Conservation (phyloP, 345 rosid genomes). For the Mallotus nudiflorus region DNA sequence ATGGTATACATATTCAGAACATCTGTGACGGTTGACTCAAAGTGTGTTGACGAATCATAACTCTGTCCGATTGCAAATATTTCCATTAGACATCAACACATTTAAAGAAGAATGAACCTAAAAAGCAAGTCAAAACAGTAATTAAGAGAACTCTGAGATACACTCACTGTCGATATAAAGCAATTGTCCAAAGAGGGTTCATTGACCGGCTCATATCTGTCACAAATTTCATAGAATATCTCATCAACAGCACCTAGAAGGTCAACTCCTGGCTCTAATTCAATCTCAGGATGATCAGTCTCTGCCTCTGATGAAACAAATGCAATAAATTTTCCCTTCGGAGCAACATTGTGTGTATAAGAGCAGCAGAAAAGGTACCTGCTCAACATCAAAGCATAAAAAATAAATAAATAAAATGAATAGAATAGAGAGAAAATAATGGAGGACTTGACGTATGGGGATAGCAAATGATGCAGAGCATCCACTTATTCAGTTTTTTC, state of each 20-base stretch:
- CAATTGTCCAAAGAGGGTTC: slow-evolving; percentile 87
- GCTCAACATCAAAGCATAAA: slow-evolving; percentile 17
- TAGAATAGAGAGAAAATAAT: background rate
- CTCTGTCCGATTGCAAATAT: slow-evolving; percentile 55
- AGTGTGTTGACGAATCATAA: slow-evolving; percentile 96
- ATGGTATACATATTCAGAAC: slow-evolving; percentile 86
- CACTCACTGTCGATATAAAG: slow-evolving; percentile 79
- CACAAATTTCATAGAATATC: slow-evolving; percentile 75
- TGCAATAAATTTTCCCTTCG: slow-evolving; percentile 90
- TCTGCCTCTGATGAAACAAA: slow-evolving; percentile 94
- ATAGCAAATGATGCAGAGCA: too few relatives aligned
- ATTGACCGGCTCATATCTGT: slow-evolving; percentile 80
- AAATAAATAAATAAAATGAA: slow-evolving; percentile 3
- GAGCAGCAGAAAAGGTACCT: slow-evolving; percentile 99
- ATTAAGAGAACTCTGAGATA: background rate
- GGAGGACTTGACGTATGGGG: too few relatives aligned
- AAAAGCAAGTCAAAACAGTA: background rate
- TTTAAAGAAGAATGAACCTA: background rate
- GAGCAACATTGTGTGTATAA: slow-evolving; percentile 91
- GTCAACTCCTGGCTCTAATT: slow-evolving; percentile 79
- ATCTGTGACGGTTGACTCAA: slow-evolving; percentile 84
- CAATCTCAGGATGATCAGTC: slow-evolving; percentile 73
- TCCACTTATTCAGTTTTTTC: too few relatives aligned
- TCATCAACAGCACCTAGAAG: slow-evolving; percentile 87
- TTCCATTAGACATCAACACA: slow-evolving; percentile 8